phyloP scores from a whole-genome alignment of 2,329 filamentous ascomycete genomes.

The Trichoderma sp. region DNA sequence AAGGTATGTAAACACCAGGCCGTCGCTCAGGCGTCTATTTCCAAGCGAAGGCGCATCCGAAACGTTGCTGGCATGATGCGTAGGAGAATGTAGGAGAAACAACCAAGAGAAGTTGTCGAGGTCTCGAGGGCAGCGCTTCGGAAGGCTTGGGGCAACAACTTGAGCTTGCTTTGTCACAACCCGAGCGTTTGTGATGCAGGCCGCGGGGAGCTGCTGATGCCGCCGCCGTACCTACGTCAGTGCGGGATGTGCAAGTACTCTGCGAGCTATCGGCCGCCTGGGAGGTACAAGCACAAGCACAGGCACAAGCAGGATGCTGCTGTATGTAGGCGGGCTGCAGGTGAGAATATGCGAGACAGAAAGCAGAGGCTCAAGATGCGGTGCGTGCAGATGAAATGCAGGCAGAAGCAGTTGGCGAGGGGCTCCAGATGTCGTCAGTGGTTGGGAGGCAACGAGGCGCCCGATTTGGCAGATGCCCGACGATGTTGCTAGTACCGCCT shows the following conservation, averaged over 20 bases:
- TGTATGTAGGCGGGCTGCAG: conserved; percentile 13
- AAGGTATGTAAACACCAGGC: not conserved
- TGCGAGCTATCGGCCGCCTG: not conserved
- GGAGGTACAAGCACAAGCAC: not conserved
- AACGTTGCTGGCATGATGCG: conserved; percentile 10
- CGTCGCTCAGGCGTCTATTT: conserved; percentile 15
- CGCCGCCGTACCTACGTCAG: conserved; percentile 3
- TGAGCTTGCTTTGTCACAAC: not conserved
- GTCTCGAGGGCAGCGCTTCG: not conserved
- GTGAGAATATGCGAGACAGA: conserved; percentile 20
- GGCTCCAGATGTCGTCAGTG: conserved; percentile 23
- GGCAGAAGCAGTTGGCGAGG: conserved; percentile 19
- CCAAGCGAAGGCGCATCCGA: conserved; percentile 11
- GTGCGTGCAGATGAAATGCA: conserved; percentile 12
- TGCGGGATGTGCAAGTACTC: not conserved
- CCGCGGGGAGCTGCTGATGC: conserved; percentile 1
- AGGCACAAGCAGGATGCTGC: not conserved
- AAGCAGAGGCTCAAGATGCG: conserved; percentile 2
- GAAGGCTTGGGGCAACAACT: not conserved
- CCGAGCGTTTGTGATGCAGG: conserved; percentile 1
- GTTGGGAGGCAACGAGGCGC: conserved; percentile 9
- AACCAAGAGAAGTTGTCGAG: not conserved
- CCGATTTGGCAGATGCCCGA: conserved; percentile 12
- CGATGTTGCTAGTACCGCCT: not conserved
- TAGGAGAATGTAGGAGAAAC: not conserved